Base-by-base conservation (phyloP, 306 rosid genomes). In the Pachyrhizus erosus region DNA sequence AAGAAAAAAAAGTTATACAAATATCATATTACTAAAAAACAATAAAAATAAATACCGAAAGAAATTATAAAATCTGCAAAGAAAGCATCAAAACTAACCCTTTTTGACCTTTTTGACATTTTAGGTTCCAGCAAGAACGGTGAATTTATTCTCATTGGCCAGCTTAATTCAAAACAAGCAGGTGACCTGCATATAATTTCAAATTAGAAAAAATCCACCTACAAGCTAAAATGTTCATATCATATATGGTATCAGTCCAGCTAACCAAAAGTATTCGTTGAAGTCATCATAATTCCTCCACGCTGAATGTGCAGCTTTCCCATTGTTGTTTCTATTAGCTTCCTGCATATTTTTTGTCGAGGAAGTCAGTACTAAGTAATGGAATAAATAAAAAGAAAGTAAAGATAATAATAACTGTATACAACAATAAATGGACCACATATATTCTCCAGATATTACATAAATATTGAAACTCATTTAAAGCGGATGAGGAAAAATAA, bases 241-340 rank as follows among this genome's bases (percentile, higher is more conserved):
- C n/a, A n/a, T n/a, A 70, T 15, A 67, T 39, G 39, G 24, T 20
- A 73, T 39, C n/a, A 26, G 46, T 27, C 73, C 73, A 49, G 84
- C 96, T 82, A 73, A 96, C 99, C 99, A 96, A 88, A 96, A 96
- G 86, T 92, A 93, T 91, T 96, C 99, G 68, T 96, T 96, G 87
- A 96, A 96, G 85, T 96, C 99, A 24, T 96, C 99, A 83, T 96
- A 96, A 69, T 96, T 96, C 89, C 99, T 86, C 99, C 99, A 96
- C 58, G 90, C 90, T 45, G 99, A 96, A 90, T 96, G 99, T 18
- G 98, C 99, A 43, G 98, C 98, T 87, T 91, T 96, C 83, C 99
- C 99, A 68, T 85, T 89, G 74, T 92, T 89, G 84, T 92, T 93
- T 81, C 62, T 77, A 9, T 0, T 73, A 70, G 96, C 89, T 92